phyloP scores from a whole-genome alignment of 1,139 yeast species.

The Candida glucosophila region DNA sequence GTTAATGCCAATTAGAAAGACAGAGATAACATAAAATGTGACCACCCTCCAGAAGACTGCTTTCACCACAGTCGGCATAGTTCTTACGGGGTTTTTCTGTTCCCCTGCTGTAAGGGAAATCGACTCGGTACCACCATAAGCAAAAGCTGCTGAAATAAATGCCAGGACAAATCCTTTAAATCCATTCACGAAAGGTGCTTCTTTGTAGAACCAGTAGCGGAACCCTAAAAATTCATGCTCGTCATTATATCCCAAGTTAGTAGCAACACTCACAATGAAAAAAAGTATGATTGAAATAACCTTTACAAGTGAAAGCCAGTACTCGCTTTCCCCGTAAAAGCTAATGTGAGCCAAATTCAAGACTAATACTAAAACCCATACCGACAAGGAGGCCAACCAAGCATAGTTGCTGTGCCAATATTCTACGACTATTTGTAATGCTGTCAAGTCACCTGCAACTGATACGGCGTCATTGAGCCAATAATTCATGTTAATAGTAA shows the following conservation, averaged over 20 bases:
- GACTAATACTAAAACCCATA: slow-evolving; percentile 46
- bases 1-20: slow-evolving; percentile 39
- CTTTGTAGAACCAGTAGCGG: slow-evolving; percentile 28
- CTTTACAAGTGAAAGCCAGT: slow-evolving; percentile 29
- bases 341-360: slow-evolving; percentile 48
- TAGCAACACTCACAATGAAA: slow-evolving; percentile 29
- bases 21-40: slow-evolving; percentile 30
- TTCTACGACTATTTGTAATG: slow-evolving; percentile 46
- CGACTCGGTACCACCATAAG: slow-evolving; percentile 62
- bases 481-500: slow-evolving; percentile 53
- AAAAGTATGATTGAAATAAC: slow-evolving; percentile 32
- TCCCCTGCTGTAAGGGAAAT: slow-evolving; percentile 63
- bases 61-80: slow-evolving; percentile 50
- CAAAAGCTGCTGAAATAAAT: slow-evolving; percentile 51
- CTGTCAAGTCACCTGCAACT: slow-evolving; percentile 55
- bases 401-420: slow-evolving; percentile 59
- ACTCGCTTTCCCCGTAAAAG: slow-evolving; percentile 37
- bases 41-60: slow-evolving; percentile 48
- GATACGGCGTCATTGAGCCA: slow-evolving; percentile 61
- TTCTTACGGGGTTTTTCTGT: slow-evolving; percentile 47
- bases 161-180: slow-evolving; percentile 30
- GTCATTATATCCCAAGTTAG: slow-evolving; percentile 28
- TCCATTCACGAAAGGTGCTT: slow-evolving; percentile 35
- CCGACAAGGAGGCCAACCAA: slow-evolving; percentile 48
- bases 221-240: slow-evolving; percentile 30